Percentiles rank a stretch among this genome's conserved stretches.
These are phyloP conservation scores for Hypoxylon sp. DNA, from an alignment of 2,329 filamentous ascomycete genomes.

Conservation along the genomic window DNA sequence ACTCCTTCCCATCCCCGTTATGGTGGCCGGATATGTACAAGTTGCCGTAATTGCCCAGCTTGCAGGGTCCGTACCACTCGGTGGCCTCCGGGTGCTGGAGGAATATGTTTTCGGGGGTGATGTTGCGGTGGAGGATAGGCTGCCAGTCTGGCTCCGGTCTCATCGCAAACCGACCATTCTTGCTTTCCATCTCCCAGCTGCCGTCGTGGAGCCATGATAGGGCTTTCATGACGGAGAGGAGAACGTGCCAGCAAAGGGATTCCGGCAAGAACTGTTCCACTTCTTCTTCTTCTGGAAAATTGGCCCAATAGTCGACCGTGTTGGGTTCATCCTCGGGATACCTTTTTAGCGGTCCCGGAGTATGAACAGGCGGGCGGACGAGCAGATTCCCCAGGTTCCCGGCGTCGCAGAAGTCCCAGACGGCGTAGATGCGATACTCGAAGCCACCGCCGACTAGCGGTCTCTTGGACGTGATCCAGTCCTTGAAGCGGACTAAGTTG, in stretches of 20 bases:
- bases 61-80: constrained; percentile 66
- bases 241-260: constrained; percentile 67
- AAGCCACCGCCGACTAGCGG: constrained; percentile 32
- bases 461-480: constrained; percentile 49
- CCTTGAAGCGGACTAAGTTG: constrained; percentile 60
- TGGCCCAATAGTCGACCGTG: too few species aligned
- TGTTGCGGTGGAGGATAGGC: constrained; percentile 62
- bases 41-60: constrained; percentile 62
- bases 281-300: too few species aligned
- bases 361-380: constrained; percentile 16
- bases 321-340: constrained; percentile 24
- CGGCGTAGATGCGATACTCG: constrained; percentile 38
- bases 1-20: constrained; percentile 23
- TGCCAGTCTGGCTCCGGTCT: constrained; percentile 59
- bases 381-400: constrained; percentile 61
- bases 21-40: constrained; percentile 56
- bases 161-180: constrained; percentile 6
- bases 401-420: constrained; percentile 66
- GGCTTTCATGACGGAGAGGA: constrained; percentile 60
- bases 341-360: neutral
- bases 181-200: constrained; percentile 42
- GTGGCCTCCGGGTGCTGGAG: constrained; percentile 60
- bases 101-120: constrained; percentile 62
- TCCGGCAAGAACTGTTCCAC: constrained; percentile 64
- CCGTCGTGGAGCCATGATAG: constrained; percentile 67